Base-by-base conservation (phyloP, 192 early-diverging fungal genomes). In the Coemansia sp. region DNA sequence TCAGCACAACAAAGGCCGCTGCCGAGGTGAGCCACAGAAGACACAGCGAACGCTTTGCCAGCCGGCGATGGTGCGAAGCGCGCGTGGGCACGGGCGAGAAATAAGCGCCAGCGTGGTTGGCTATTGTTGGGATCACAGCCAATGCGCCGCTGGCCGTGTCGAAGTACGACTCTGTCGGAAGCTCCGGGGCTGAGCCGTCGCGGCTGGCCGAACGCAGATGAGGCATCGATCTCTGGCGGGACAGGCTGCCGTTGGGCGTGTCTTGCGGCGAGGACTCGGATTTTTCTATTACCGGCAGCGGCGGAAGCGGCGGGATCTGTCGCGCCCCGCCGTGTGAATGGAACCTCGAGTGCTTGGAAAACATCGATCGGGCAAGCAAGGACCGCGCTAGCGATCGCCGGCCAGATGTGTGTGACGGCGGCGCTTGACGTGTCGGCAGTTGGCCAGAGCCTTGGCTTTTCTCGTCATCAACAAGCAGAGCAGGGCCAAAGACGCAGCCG, bases 201-300 rank as follows among this genome's bases (percentile, higher is more conserved):
- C 61, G 31, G 60, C 67, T 73, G 45, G 66, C 30, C 22, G 38
- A 45, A 17, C 73, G 71, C 56, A 82, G 59, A 31, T 82, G 79
- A 18, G 79, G 79, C 79, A 82, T 82, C 38, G 79, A 82, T 20
- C 73, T 70, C 60, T 76, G 79, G 17, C 79, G 79, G 64, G 70
- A 69, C 34, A 71, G 70, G 63, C 48, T 28, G 42, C 25, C 29
- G 16, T 20, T 28, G 28, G 28, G 40, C 4, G 38, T 22, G 33
- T 18, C 12, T 8, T 60, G 36, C 3, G 34, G 28, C 28, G 32
- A 36, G 36, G 59, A 56, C 52, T 14, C 59, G 31, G 20, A 18
- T 60, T 66, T 54, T 4, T 38, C 52, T 22, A 1, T 30, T n/a
- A 48, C 30, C 33, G 59, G 60, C 36, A 60, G 55, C 45, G 48